phyloP scores from a whole-genome alignment of 1,284 basidiomycete genomes.

The Erythrobasidium hasegawianum region DNA sequence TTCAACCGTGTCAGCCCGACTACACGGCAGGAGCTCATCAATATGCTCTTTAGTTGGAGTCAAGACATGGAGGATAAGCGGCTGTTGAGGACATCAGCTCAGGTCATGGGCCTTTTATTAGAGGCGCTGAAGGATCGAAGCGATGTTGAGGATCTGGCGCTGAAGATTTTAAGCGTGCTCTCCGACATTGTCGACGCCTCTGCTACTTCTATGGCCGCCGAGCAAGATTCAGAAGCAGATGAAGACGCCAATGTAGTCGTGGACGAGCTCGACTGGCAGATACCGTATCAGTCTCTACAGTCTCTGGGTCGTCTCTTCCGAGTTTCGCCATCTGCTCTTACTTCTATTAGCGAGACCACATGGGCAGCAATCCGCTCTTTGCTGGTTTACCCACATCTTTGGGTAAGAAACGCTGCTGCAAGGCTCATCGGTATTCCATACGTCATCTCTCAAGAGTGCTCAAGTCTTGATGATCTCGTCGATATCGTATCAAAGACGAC shows the following conservation, averaged over 20 bases:
- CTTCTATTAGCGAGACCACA: slow-evolving; percentile 50
- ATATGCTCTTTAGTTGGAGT: slow-evolving; percentile 78
- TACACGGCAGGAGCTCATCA: slow-evolving; percentile 60
- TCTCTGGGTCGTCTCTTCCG: slow-evolving; percentile 60
- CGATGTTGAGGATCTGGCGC: slow-evolving; percentile 52
- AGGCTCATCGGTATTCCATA: slow-evolving; percentile 73
- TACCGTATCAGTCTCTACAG: slow-evolving; percentile 75
- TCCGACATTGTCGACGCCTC: slow-evolving; percentile 58
- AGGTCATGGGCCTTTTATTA: slow-evolving; percentile 74
- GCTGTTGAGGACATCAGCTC: slow-evolving; percentile 68
- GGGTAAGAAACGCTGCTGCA: slow-evolving; percentile 81
- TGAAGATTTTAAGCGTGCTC: slow-evolving; percentile 56
- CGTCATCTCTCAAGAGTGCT: slow-evolving; percentile 52
- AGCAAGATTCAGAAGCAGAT: slow-evolving; percentile 52
- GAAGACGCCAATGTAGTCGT: slow-evolving; percentile 47
- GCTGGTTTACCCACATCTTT: slow-evolving; percentile 86
- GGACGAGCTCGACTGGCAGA: slow-evolving; percentile 65
- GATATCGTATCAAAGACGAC: slow-evolving; percentile 72
- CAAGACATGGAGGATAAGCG: slow-evolving; percentile 60
- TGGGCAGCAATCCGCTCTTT: slow-evolving; percentile 66
- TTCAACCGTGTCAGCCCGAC: slow-evolving; percentile 64
- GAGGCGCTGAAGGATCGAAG: slow-evolving; percentile 59
- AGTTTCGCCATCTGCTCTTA: slow-evolving; percentile 48
- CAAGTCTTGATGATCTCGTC: slow-evolving; percentile 54
- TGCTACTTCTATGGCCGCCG: slow-evolving; percentile 47